phyloP scores from a whole-genome alignment of 768 basidiomycete species.

The Leccinum fibrillosum region DNA sequence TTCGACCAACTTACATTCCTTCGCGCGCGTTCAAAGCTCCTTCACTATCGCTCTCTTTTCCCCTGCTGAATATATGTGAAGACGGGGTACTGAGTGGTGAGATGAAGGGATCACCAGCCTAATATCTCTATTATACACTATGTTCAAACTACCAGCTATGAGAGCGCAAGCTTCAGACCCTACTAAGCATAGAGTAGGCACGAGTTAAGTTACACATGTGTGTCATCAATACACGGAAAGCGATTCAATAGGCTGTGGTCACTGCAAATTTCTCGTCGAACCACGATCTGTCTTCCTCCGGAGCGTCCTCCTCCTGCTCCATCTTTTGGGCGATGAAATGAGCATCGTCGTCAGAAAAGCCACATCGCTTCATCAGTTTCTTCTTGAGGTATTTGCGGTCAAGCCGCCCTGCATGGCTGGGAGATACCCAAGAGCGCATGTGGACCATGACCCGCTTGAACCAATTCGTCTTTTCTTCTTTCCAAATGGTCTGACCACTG shows the following conservation, averaged over 20 bases:
- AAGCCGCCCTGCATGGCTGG: conserved; percentile 10
- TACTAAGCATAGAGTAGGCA: background rate
- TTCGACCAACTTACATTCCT: too few species aligned
- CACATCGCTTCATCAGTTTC: conserved; percentile 24
- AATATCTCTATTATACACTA: background rate
- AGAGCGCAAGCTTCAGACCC: background rate
- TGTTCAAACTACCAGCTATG: conserved; percentile 1
- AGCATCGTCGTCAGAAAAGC: conserved; percentile 21
- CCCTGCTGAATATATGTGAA: too few species aligned
- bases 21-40: too few species aligned
- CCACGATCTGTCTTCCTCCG: conserved; percentile 17
- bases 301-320: conserved; percentile 6
- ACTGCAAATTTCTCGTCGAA: conserved; percentile 17
- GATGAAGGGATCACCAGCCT: background rate
- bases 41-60: too few species aligned
- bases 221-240: background rate
- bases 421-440: conserved; percentile 24
- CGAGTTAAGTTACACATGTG: background rate
- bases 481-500: conserved; percentile 18
- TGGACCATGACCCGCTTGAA: conserved; percentile 24
- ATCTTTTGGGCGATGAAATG: conserved; percentile 18
- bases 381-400: conserved; percentile 13
- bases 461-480: conserved; percentile 25
- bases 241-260: background rate
- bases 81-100: too few species aligned